Conservation (phyloP, 768 basidiomycete species). For the Russula vinacea region DNA sequence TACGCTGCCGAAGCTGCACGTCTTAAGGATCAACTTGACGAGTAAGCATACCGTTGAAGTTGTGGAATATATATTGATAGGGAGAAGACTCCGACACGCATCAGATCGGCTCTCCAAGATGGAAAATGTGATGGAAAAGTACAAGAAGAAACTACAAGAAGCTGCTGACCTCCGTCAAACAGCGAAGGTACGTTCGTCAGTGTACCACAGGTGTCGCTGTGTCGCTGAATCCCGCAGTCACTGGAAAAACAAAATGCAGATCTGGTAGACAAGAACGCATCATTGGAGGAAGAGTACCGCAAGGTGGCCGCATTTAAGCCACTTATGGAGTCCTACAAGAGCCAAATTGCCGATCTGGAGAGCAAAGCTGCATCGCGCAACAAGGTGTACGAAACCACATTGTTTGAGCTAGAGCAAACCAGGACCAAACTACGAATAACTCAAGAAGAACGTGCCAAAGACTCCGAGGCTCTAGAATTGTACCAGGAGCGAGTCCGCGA, state of each 20-base stretch:
- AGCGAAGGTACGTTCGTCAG: constrained; percentile 59
- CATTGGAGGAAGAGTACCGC: constrained; percentile 88
- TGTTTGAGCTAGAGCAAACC: constrained; percentile 74
- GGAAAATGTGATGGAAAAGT: constrained; percentile 98
- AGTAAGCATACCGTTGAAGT: constrained; percentile 50
- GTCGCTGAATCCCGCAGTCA: constrained; percentile 44
- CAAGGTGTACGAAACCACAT: constrained; percentile 69
- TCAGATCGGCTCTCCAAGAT: constrained; percentile 90
- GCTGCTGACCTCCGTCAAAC: constrained; percentile 84
- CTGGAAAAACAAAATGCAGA: constrained; percentile 92
- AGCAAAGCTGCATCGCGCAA: constrained; percentile 58
- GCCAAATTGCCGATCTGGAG: constrained; percentile 79
- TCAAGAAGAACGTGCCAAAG: constrained; percentile 66
- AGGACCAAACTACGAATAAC: constrained; percentile 65
- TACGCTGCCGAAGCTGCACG: constrained; percentile 73
- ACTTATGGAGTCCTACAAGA: constrained; percentile 89
- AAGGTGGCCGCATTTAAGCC: constrained; percentile 84
- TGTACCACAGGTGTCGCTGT: background rate
- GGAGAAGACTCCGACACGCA: constrained; percentile 77
- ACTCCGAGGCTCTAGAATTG: constrained; percentile 80
- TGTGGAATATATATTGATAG: constrained; percentile 9
- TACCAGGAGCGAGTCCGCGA: constrained; percentile 91
- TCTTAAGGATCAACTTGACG: constrained; percentile 92
- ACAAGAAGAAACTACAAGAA: constrained; percentile 97
- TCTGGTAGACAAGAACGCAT: constrained; percentile 86